Conservation (phyloP, 2,329 filamentous ascomycete species). For the Trichophyton rubrum region DNA sequence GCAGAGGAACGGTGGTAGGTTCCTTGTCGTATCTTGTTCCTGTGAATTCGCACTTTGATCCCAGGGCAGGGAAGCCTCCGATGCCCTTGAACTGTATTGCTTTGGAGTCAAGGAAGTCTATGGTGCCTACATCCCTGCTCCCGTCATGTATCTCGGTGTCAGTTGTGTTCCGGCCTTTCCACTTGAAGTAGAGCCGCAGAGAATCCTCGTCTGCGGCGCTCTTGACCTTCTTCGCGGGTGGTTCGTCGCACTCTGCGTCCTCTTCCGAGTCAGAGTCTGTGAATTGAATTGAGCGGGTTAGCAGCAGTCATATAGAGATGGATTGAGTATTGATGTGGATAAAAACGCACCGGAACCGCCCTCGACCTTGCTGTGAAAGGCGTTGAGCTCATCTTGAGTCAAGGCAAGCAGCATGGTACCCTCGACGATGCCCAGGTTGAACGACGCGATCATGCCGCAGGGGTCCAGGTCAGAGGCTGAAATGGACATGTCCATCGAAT, state of each 20-base stretch:
- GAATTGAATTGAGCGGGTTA: not conserved
- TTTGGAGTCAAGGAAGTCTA: slow-evolving; percentile 11
- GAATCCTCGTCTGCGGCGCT: not conserved
- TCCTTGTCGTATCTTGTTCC: slow-evolving; percentile 10
- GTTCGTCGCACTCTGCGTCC: slow-evolving; percentile 8
- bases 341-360: not conserved
- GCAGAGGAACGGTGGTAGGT: slow-evolving; percentile 1
- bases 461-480: slow-evolving; percentile 2
- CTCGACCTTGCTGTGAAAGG: slow-evolving; percentile 4
- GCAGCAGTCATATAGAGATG: too few relatives aligned
- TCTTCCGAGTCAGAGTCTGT: not conserved
- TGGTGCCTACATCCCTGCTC: slow-evolving; percentile 7
- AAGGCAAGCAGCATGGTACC: slow-evolving; percentile 14
- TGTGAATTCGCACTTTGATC: slow-evolving; percentile 8
- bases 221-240: slow-evolving; percentile 5
- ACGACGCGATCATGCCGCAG: slow-evolving; percentile 10
- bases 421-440: slow-evolving; percentile 13
- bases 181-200: slow-evolving; percentile 11
- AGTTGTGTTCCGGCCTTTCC: slow-evolving; percentile 12
- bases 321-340: too few relatives aligned
- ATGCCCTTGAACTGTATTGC: slow-evolving; percentile 11
- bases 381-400: slow-evolving; percentile 6
- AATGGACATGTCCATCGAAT: slow-evolving; percentile 13
- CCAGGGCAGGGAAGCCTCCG: slow-evolving; percentile 11
- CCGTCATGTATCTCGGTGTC: slow-evolving; percentile 8